phyloP scores from a whole-genome alignment of 495 filamentous ascomycete species.

The Elasticomyces elasticus region DNA sequence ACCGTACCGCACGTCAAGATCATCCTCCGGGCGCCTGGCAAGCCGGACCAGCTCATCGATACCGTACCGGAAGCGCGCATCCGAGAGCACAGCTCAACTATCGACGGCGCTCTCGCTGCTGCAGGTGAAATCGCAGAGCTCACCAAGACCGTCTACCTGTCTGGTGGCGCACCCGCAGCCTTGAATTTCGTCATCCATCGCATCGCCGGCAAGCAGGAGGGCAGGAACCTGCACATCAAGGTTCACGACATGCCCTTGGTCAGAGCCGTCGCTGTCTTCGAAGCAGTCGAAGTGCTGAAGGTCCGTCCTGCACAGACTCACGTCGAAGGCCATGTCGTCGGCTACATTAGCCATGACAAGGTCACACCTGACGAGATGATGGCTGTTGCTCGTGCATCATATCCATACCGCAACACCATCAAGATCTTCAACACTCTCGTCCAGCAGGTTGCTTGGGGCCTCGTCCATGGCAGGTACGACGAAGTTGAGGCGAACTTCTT shows the following conservation, averaged over 20 bases:
- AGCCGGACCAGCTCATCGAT: background rate
- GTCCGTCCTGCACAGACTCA: constrained; percentile 4
- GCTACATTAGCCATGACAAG: constrained; percentile 6
- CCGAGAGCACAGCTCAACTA: constrained; percentile 1
- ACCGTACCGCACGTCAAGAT: constrained; percentile 6
- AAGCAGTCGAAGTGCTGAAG: constrained; percentile 2
- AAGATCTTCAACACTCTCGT: constrained; percentile 2
- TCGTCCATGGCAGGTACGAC: background rate
- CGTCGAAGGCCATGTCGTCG: constrained; percentile 12
- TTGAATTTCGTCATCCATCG: constrained; percentile 1
- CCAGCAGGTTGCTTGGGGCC: constrained; percentile 9
- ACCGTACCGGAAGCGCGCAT: background rate
- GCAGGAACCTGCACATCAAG: background rate
- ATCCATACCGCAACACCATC: background rate
- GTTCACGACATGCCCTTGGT: constrained; percentile 1
- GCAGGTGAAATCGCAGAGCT: too few species aligned
- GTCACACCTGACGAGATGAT: constrained; percentile 1
- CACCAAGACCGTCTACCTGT: background rate
- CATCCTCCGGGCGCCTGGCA: background rate
- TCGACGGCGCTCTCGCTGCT: background rate
- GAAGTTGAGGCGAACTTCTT: background rate
- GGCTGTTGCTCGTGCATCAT: background rate
- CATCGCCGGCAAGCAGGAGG: background rate
- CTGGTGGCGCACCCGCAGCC: background rate
- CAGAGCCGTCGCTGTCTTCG: background rate